Evolutionary conservation across 352 stramenopile species (phyloP).

Genomic region (Phytophthora hibernalis): DNA sequence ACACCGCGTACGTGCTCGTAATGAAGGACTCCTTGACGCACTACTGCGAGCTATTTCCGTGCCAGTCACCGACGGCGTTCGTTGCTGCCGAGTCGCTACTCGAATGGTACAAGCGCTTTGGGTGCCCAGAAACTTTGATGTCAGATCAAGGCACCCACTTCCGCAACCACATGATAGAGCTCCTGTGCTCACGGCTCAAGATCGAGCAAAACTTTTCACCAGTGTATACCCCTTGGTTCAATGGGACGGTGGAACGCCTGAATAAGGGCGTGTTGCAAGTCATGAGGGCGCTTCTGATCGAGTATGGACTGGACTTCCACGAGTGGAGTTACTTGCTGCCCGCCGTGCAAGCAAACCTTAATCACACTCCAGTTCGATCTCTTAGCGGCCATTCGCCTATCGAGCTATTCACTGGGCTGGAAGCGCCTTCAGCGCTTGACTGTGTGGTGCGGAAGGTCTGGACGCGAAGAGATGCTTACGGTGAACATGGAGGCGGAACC

Average conservation of each 20-base stretch:
- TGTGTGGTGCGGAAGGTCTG: no score
- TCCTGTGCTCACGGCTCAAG: slow-evolving; percentile 7
- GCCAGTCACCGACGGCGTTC: slow-evolving; percentile 1
- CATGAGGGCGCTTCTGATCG: slow-evolving; percentile 14
- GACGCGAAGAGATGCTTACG: no score
- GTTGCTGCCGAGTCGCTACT: slow-evolving; percentile 10
- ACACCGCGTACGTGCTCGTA: slow-evolving; percentile 21
- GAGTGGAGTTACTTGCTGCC: slow-evolving; percentile 21
- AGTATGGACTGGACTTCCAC: slow-evolving; percentile 6
- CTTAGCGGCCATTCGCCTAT: slow-evolving; percentile 7
- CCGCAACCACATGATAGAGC: slow-evolving; percentile 17
- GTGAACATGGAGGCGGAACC: no score
- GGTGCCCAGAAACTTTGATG: slow-evolving; percentile 3
- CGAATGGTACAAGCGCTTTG: slow-evolving; percentile 10
- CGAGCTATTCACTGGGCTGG: slow-evolving; percentile 26
- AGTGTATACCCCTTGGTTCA: slow-evolving; percentile 26
- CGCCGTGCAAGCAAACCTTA: slow-evolving; percentile 16
- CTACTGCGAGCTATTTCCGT: slow-evolving; percentile 25
- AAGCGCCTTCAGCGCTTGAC: neutral
- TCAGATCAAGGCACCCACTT: slow-evolving; percentile 32
- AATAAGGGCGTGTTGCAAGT: slow-evolving; percentile 33
- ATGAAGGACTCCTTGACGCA: slow-evolving; percentile 17
- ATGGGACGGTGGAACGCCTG: slow-evolving; percentile 20
- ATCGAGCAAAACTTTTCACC: slow-evolving; percentile 3
- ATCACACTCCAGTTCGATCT: slow-evolving; percentile 19